A percentile compares a stretch with the other conserved stretches of the same genome.
phyloP scores from a whole-genome alignment of 2,329 filamentous ascomycete species.

The Zopfia rhizophila region DNA sequence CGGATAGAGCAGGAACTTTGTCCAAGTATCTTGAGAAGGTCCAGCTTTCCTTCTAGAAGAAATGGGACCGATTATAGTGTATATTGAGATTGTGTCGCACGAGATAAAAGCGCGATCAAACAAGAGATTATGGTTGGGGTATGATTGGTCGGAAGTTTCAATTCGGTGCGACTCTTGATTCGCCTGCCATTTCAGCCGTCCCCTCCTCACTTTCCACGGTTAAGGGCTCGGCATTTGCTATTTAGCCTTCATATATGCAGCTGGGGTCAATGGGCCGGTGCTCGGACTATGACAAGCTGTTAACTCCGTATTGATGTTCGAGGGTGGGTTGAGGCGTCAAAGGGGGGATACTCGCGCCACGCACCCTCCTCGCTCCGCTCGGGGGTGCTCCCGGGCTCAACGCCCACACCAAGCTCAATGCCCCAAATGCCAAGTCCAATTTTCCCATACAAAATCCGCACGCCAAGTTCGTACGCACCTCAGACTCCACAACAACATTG shows the following conservation, averaged over 20 bases:
- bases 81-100: slow-evolving; percentile 23
- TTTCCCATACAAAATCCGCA: no score
- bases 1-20: slow-evolving; percentile 11
- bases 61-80: slow-evolving; percentile 25
- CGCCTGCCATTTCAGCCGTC: slow-evolving; percentile 11
- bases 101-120: slow-evolving; percentile 12
- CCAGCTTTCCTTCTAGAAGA: slow-evolving; percentile 19
- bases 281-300: no score
- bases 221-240: slow-evolving; percentile 24
- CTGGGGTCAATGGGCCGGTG: no score
- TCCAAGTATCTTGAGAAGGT: slow-evolving; percentile 2
- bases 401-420: no score
- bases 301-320: no score
- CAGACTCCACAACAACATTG: no score
- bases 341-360: no score
- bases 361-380: no score
- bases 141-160: slow-evolving; percentile 20
- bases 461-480: no score
- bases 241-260: slow-evolving; percentile 28
- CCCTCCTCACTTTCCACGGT: neutral
- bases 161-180: slow-evolving; percentile 12
- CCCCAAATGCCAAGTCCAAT: no score
- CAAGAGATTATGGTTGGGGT: slow-evolving; percentile 14
- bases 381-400: no score
- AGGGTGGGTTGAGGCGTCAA: no score